Conservation (phyloP, 2,329 filamentous ascomycete species). For the Fusarium longipes region DNA sequence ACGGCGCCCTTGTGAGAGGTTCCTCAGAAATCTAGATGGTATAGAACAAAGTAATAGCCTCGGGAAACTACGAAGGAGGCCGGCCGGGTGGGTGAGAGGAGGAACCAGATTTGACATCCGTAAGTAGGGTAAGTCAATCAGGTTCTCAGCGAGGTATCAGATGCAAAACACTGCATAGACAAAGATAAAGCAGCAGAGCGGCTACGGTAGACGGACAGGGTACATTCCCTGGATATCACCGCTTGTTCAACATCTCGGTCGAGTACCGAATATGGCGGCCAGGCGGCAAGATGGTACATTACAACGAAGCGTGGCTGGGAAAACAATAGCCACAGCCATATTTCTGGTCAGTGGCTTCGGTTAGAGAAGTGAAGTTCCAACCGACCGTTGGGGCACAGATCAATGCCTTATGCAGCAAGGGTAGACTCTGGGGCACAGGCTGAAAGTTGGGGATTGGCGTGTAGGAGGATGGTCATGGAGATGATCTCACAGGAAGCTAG, state of each 20-base stretch:
- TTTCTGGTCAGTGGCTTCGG: slow-evolving; percentile 42
- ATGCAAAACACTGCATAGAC: slow-evolving; percentile 6
- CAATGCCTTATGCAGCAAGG: slow-evolving; percentile 33
- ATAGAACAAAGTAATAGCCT: slow-evolving; percentile 31
- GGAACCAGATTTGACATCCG: slow-evolving; percentile 12
- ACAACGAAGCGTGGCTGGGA: slow-evolving; percentile 18
- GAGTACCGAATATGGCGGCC: slow-evolving; percentile 42
- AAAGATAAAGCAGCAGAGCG: background rate
- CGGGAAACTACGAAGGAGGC: slow-evolving; percentile 31
- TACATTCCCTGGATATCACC: slow-evolving; percentile 19
- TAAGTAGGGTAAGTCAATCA: background rate
- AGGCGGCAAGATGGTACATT: slow-evolving; percentile 21
- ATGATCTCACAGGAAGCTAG: slow-evolving; percentile 35
- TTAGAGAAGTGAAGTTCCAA: slow-evolving; percentile 32
- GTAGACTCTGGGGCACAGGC: slow-evolving; percentile 33
- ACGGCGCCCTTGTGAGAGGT: too few relatives aligned
- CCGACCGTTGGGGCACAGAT: slow-evolving; percentile 44
- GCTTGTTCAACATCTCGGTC: slow-evolving; percentile 38
- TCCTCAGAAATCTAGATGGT: background rate
- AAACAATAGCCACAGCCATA: slow-evolving; percentile 16
- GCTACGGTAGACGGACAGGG: slow-evolving; percentile 22
- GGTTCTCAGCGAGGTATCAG: background rate
- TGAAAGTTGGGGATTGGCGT: slow-evolving; percentile 18
- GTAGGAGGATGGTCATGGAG: slow-evolving; percentile 14
- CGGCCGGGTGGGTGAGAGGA: slow-evolving; percentile 38